Conservation (phyloP, 2,329 filamentous ascomycete species). For the Didymella lethalis region DNA sequence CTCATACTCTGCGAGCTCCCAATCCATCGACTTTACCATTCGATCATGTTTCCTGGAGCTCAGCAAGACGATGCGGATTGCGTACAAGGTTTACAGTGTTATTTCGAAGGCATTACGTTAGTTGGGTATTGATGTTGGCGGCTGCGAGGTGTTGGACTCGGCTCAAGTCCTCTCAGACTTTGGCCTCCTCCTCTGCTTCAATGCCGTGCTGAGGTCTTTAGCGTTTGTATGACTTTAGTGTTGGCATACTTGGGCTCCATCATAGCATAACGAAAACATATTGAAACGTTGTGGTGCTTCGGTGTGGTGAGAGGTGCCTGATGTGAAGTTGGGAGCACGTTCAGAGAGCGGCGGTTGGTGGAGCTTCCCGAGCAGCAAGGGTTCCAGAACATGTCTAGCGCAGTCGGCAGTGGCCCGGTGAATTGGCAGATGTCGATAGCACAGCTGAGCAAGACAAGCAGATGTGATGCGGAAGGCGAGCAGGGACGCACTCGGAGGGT, state of each 20-base stretch:
- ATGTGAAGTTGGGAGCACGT: constrained; percentile 4
- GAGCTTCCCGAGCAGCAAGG: constrained; percentile 15
- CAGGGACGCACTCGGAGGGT: background rate
- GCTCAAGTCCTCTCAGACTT: constrained; percentile 1
- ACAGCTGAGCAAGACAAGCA: background rate
- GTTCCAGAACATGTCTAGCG: constrained; percentile 25
- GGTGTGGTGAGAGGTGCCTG: constrained; percentile 3
- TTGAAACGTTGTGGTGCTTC: background rate
- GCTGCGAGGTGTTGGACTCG: constrained; percentile 1
- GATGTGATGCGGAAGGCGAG: background rate
- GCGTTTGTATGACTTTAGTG: background rate
- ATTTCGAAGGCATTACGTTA: background rate
- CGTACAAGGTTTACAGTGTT: constrained; percentile 3
- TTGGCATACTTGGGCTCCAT: background rate
- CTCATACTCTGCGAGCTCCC: background rate
- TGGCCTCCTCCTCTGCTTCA: background rate
- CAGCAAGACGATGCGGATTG: constrained; percentile 6
- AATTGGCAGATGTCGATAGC: constrained; percentile 2
- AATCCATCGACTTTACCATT: background rate
- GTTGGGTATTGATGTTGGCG: constrained; percentile 9
- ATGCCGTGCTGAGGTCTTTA: constrained; percentile 4
- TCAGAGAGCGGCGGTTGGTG: background rate
- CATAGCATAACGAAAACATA: constrained; percentile 13
- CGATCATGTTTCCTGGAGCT: constrained; percentile 1
- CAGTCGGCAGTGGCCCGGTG: constrained; percentile 6